Conservation (phyloP, 164 flowering plant genomes). For the Protea cynaroides region DNA sequence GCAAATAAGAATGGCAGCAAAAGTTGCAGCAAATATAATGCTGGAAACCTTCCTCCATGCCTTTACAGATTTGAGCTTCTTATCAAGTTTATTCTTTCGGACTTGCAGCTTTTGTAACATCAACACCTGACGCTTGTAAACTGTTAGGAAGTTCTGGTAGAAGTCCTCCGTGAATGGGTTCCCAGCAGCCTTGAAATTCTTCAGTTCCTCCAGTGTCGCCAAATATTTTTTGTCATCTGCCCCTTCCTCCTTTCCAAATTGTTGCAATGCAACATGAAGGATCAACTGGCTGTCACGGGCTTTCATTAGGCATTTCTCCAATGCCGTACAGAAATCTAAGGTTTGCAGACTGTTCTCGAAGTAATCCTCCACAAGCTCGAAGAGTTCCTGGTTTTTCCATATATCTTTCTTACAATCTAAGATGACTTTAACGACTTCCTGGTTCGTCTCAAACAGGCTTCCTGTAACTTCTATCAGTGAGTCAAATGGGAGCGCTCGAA, state of each 20-base stretch:
- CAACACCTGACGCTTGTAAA: slow-evolving; percentile 42
- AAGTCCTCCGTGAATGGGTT: slow-evolving; percentile 74
- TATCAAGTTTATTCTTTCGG: slow-evolving; percentile 60
- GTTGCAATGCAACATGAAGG: slow-evolving; percentile 51
- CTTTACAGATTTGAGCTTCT: slow-evolving; percentile 46
- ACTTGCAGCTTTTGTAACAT: slow-evolving; percentile 55
- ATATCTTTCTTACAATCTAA: slow-evolving; percentile 57
- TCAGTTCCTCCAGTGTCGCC: slow-evolving; percentile 48
- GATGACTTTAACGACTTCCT: slow-evolving; percentile 62
- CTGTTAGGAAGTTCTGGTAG: slow-evolving; percentile 40
- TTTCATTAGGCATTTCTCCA: slow-evolving; percentile 58
- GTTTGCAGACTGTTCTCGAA: slow-evolving; percentile 67
- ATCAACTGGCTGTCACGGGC: slow-evolving; percentile 60
- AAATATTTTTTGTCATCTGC: slow-evolving; percentile 13
- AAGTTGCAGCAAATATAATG: slow-evolving; percentile 56
- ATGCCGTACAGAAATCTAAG: slow-evolving; percentile 62
- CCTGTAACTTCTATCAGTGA: slow-evolving; percentile 61
- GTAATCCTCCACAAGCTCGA: slow-evolving; percentile 68
- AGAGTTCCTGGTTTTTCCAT: slow-evolving; percentile 61
- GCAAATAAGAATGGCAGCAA: slow-evolving; percentile 64
- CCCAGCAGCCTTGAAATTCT: slow-evolving; percentile 53
- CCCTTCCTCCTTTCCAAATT: slow-evolving; percentile 53
- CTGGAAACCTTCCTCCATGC: slow-evolving; percentile 67
- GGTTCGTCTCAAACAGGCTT: slow-evolving; percentile 65
- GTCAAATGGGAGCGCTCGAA: slow-evolving; percentile 51